Percentiles rank a stretch among this genome's conserved stretches.
Evolutionary conservation across 352 stramenopile species (phyloP).

Genomic region (Plasmopara viticola): DNA sequence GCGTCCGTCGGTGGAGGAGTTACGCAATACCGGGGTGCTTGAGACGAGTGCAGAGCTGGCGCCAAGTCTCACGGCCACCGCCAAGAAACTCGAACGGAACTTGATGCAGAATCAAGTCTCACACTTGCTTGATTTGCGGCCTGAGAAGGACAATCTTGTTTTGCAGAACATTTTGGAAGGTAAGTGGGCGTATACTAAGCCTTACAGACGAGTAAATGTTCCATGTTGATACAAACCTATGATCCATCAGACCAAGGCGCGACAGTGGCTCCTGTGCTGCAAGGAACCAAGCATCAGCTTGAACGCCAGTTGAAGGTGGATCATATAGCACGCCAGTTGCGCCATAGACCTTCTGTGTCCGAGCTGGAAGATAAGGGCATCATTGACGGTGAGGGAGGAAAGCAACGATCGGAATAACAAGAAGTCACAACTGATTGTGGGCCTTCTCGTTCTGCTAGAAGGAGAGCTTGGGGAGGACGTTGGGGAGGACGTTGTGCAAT

Average conservation of each 20-base stretch:
- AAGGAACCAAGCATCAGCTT: slow-evolving; percentile 66
- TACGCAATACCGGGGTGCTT: slow-evolving; percentile 53
- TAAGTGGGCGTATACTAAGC: slow-evolving; percentile 8
- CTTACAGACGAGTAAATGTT: neutral
- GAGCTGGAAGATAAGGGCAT: slow-evolving; percentile 78
- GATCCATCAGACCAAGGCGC: slow-evolving; percentile 29
- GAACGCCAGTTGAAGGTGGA: slow-evolving; percentile 69
- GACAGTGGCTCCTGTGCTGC: slow-evolving; percentile 50
- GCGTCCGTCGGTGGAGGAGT: slow-evolving; percentile 52
- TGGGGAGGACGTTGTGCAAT: slow-evolving; percentile 32
- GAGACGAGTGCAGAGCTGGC: slow-evolving; percentile 56
- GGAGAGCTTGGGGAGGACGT: slow-evolving; percentile 58
- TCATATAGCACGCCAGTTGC: slow-evolving; percentile 58
- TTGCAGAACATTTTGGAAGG: slow-evolving; percentile 66
- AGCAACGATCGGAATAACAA: slow-evolving; percentile 3
- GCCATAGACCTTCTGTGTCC: slow-evolving; percentile 56
- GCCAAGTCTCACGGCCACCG: slow-evolving; percentile 56
- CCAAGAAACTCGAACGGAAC: slow-evolving; percentile 73
- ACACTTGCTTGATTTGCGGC: slow-evolving; percentile 68
- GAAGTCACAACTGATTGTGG: slow-evolving; percentile 15
- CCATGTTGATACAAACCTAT: too few relatives aligned
- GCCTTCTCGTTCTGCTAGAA: slow-evolving; percentile 35
- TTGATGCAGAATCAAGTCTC: slow-evolving; percentile 78
- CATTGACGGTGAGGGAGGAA: slow-evolving; percentile 41
- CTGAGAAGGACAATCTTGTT: slow-evolving; percentile 73